These are phyloP conservation scores for Rubia tinctorum DNA, from an alignment of 305 asterid species.

Conservation along the genomic window DNA sequence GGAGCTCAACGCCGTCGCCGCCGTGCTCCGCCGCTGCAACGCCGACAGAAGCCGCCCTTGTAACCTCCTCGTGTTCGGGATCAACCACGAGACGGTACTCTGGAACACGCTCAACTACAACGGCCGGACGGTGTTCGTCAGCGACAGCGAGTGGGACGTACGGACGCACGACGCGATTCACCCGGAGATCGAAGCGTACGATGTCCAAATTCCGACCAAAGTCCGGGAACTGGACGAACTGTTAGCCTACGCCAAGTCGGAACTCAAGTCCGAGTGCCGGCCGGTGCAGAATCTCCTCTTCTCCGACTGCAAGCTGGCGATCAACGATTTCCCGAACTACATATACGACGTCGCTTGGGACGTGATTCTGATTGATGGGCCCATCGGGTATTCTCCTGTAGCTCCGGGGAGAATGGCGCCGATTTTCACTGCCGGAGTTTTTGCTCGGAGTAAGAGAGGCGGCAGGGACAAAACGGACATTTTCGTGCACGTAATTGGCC, in stretches of 20 bases:
- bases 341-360: conserved; percentile 85
- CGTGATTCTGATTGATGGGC: conserved; percentile 63
- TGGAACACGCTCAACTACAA: conserved; percentile 67
- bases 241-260: conserved; percentile 39
- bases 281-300: conserved; percentile 75
- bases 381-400: conserved; percentile 43
- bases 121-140: conserved; percentile 74
- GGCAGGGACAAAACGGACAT: conserved; percentile 51
- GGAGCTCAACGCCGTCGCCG: conserved; percentile 48
- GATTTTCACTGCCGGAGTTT: conserved; percentile 70
- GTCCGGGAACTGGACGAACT: conserved; percentile 55
- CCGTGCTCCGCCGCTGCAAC: conserved; percentile 59
- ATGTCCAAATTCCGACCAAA: conserved; percentile 57
- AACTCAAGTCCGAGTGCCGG: conserved; percentile 45
- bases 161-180: conserved; percentile 45
- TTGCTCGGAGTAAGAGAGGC: conserved; percentile 60
- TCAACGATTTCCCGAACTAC: conserved; percentile 81
- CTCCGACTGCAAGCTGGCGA: conserved; percentile 70
- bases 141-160: conserved; percentile 53
- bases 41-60: conserved; percentile 32
- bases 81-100: conserved; percentile 66
- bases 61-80: conserved; percentile 67
- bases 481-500: conserved; percentile 54
- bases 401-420: conserved; percentile 73
- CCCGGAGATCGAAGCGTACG: conserved; percentile 73